Base-by-base conservation (phyloP, 2,329 filamentous ascomycete genomes). In the Parasarocladium wereldwijsianum region DNA sequence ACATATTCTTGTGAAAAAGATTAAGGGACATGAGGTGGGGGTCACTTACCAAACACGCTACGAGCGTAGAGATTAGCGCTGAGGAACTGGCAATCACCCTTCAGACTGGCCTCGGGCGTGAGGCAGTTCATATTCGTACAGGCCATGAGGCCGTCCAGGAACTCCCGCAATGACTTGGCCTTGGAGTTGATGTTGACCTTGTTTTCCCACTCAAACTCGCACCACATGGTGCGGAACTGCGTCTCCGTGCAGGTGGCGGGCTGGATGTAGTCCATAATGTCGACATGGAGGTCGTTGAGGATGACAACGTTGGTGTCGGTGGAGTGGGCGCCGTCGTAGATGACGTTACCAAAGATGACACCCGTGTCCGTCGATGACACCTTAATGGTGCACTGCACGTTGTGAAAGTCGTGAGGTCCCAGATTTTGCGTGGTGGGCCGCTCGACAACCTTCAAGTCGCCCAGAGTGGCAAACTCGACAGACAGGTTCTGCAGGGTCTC, bases 161-260 rank as follows among this genome's bases (percentile, higher is more conserved):
- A 98, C 13, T 92, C 84, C 29, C 87, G 74, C 36, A 98, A 65
- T 17, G 73, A 79, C 63, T 87, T 93, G 41, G 83, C 84, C 66
- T 94, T 96, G 39, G 83, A 92, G 59, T 94, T 94, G 61, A 98
- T 96, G 61, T 98, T 98, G 55, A 98, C 87, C 70, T 98, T 98
- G 63, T 98, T 98, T 66, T 98, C 90, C 90, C 90, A 98, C 53
- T 98, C 90, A 42, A 98, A 98, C 51, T 98, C 90, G 21, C 90
- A 98, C 90, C 90, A 98, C 90, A 98, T 98, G n/a, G 84, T 93
- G 36, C 90, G 75, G 76, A 98, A 98, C 48, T 96, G 85, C 8
- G 87, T 94, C 64, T 98, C 90, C 4, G 84, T 90, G 65, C 90
- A 98, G 11, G 85, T 77, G 6, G 87, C 87, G 2, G 90, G 90